Conservation (phyloP, 2,329 filamentous ascomycete species). For the Aureobasidium sp. region DNA sequence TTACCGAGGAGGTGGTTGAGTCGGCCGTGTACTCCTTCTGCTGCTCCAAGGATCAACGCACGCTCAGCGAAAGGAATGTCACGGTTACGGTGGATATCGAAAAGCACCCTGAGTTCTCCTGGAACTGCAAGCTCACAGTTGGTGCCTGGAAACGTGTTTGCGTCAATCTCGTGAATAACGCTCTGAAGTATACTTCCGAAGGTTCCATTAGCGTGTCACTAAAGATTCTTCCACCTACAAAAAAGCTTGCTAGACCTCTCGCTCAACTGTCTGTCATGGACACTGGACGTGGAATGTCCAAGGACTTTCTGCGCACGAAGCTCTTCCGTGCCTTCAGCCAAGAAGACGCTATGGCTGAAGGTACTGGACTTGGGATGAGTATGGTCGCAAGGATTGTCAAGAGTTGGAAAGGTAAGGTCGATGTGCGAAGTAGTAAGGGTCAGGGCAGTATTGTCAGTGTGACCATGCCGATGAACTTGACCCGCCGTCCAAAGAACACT, state of each 20-base stretch:
- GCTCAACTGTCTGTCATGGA: conserved; percentile 17
- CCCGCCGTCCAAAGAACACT: neutral
- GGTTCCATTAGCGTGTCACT: conserved; percentile 32
- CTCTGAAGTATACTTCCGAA: conserved; percentile 38
- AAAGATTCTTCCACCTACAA: neutral
- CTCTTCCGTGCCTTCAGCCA: conserved; percentile 27
- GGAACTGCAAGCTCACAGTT: conserved; percentile 27
- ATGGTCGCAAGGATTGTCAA: conserved; percentile 25
- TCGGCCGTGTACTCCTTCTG: conserved; percentile 22
- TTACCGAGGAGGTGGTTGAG: conserved; percentile 48
- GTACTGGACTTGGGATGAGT: conserved; percentile 27
- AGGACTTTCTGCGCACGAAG: conserved; percentile 21
- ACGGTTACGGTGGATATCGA: neutral
- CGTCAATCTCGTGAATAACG: conserved; percentile 39
- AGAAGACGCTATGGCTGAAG: conserved; percentile 24
- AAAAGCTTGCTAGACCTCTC: conserved; percentile 7
- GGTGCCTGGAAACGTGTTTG: conserved; percentile 33
- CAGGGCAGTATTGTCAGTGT: neutral
- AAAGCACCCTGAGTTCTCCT: conserved; percentile 16
- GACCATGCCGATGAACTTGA: neutral
- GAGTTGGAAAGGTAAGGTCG: conserved; percentile 22
- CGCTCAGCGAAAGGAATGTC: neutral
- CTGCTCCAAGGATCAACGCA: conserved; percentile 3
- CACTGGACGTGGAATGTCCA: conserved; percentile 27
- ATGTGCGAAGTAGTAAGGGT: conserved; percentile 31